Conservation (phyloP, 139 green algal species). For the Medakamo hakoo region DNA sequence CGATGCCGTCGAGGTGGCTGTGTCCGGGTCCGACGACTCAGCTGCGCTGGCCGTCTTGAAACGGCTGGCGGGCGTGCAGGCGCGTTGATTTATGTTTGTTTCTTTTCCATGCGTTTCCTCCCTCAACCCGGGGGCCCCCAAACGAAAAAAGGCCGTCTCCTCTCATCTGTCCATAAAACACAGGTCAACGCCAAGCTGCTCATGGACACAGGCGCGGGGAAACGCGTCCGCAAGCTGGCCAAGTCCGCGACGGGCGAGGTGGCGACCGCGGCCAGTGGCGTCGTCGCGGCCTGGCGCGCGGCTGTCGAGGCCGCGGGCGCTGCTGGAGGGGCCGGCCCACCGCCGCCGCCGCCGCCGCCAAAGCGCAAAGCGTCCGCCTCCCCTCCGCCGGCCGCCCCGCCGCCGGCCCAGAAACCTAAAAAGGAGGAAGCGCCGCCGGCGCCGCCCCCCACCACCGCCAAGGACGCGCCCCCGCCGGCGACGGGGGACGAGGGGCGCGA, state of each 20-base stretch:
- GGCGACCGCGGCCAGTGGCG: conserved; percentile 25
- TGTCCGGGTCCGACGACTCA: too few relatives aligned
- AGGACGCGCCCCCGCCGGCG: conserved; percentile 2
- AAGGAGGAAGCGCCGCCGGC: background rate
- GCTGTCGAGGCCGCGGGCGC: conserved; percentile 6
- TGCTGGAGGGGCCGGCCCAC: background rate
- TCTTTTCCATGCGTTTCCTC: too few relatives aligned
- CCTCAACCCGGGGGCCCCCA: too few relatives aligned
- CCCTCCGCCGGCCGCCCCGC: background rate
- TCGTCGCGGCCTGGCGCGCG: conserved; percentile 58
- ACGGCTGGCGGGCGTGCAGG: too few relatives aligned
- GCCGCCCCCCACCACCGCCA: background rate
- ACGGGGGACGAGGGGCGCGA: conserved; percentile 33
- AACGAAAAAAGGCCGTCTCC: too few relatives aligned
- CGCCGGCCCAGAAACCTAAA: too few relatives aligned
- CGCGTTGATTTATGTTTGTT: too few relatives aligned
- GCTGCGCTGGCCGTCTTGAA: too few relatives aligned
- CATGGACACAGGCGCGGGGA: conserved; percentile 52
- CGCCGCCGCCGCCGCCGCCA: background rate
- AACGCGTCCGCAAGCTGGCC: conserved; percentile 47
- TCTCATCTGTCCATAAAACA: too few relatives aligned
- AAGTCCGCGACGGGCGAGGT: conserved; percentile 40
- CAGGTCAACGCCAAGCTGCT: conserved; percentile 45
- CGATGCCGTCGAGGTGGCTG: too few relatives aligned
- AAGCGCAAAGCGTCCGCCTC: background rate